A percentile compares a stretch with the other conserved stretches of the same genome.
Conservation (phyloP, 2,329 filamentous ascomycete genomes). For the Didymella lethalis region DNA sequence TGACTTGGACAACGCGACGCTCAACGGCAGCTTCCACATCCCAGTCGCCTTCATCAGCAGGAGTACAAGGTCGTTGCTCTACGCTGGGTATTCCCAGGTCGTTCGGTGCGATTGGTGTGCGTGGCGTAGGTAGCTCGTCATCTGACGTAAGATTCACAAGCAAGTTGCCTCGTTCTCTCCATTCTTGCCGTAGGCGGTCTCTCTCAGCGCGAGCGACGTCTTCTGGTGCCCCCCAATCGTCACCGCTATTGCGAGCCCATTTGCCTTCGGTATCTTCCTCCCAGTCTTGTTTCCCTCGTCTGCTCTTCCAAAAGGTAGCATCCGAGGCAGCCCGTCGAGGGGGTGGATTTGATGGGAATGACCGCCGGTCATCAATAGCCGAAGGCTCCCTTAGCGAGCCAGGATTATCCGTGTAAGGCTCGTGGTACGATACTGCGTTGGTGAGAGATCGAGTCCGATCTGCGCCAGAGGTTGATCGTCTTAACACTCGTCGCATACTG, state of each 20-base stretch:
- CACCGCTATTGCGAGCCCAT: slow-evolving; percentile 47
- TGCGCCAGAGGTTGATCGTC: slow-evolving; percentile 37
- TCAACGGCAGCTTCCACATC: slow-evolving; percentile 59
- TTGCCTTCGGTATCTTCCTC: slow-evolving; percentile 44
- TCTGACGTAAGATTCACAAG: slow-evolving; percentile 41
- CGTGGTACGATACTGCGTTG: slow-evolving; percentile 32
- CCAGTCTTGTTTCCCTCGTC: slow-evolving; percentile 55
- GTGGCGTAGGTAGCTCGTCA: slow-evolving; percentile 39
- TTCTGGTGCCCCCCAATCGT: slow-evolving; percentile 48
- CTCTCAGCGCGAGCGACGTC: slow-evolving; percentile 43
- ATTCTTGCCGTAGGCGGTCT: slow-evolving; percentile 41
- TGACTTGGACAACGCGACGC: slow-evolving; percentile 63
- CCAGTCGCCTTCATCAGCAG: slow-evolving; percentile 57
- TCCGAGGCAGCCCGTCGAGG: slow-evolving; percentile 56
- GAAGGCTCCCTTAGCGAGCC: slow-evolving; percentile 20
- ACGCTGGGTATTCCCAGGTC: slow-evolving; percentile 32
- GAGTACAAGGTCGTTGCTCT: slow-evolving; percentile 37
- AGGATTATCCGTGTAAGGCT: slow-evolving; percentile 44
- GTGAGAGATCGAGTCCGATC: slow-evolving; percentile 43
- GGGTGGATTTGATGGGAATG: slow-evolving; percentile 31
- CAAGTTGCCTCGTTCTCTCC: slow-evolving; percentile 41
- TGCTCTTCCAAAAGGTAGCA: slow-evolving; percentile 53
- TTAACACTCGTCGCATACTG: slow-evolving; percentile 47
- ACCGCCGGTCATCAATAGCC: slow-evolving; percentile 25
- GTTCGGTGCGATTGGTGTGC: slow-evolving; percentile 35